These are phyloP conservation scores for Phytopythium aichiense DNA, from an alignment of 352 stramenopile genomes.

Conservation along the genomic window DNA sequence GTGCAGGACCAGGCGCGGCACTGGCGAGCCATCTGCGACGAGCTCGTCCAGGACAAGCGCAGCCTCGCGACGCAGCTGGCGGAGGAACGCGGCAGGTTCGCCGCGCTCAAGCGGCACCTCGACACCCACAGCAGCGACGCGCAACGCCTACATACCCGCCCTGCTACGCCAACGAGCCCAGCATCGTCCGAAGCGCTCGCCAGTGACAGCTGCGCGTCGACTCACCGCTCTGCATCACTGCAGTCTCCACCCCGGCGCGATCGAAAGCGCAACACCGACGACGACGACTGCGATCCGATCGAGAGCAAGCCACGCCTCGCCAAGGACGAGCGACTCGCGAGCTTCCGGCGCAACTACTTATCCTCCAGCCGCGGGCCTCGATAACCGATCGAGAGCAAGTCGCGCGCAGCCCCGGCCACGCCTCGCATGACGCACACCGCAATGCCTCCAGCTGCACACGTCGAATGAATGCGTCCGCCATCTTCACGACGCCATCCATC, in stretches of 20 bases:
- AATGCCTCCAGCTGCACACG: not conserved
- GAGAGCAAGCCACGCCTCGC: not conserved
- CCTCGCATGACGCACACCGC: not conserved
- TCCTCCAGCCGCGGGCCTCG: not conserved
- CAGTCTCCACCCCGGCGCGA: not conserved
- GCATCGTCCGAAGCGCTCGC: not conserved
- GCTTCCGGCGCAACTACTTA: slow-evolving; percentile 7
- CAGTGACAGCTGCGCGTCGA: not conserved
- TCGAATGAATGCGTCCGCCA: not conserved
- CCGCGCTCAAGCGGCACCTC: slow-evolving; percentile 36
- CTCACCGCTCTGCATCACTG: not conserved
- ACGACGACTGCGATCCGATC: not conserved
- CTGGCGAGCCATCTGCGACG: slow-evolving; percentile 43
- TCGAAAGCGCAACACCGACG: not conserved
- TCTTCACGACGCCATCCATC: slow-evolving; percentile 1
- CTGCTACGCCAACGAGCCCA: not conserved
- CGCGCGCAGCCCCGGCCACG: too few species aligned
- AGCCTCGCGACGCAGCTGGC: slow-evolving; percentile 37
- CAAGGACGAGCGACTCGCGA: not conserved
- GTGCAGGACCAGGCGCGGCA: slow-evolving; percentile 28
- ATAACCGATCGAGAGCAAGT: not conserved
- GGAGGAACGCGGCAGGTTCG: slow-evolving; percentile 39
- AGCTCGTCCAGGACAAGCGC: slow-evolving; percentile 40
- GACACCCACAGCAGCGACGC: slow-evolving; percentile 12
- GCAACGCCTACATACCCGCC: not conserved